Evolutionary conservation across 169 alveolate genomes (phyloP).

Genomic region (Plasmodium falciparum): DNA sequence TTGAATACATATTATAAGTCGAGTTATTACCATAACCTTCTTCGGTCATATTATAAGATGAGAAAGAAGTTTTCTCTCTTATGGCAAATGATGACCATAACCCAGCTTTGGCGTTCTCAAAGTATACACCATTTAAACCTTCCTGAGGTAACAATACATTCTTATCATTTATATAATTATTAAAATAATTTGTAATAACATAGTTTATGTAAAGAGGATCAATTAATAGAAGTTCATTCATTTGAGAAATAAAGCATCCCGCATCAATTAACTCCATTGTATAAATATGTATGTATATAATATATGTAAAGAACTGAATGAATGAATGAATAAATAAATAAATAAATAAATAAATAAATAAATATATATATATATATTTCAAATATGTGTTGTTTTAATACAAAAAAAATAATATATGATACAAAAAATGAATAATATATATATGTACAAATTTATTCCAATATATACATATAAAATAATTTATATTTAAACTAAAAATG

Average conservation of each 20-base stretch:
- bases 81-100: conserved; percentile 77
- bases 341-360: conserved; percentile 5
- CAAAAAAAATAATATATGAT: no score
- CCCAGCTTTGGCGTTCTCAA: conserved; percentile 62
- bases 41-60: conserved; percentile 8
- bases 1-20: background rate
- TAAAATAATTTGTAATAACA: conserved; percentile 61
- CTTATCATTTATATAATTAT: conserved; percentile 58
- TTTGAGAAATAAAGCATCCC: conserved; percentile 75
- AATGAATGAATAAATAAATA: background rate
- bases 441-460: no score
- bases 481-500: no score
- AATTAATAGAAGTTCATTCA: conserved; percentile 68
- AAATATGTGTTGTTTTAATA: background rate
- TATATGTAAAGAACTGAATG: background rate
- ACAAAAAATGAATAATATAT: no score
- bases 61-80: conserved; percentile 21
- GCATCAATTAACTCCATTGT: conserved; percentile 46
- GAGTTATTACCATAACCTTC: background rate
- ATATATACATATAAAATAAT: no score
- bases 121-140: conserved; percentile 57
- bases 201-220: conserved; percentile 71
- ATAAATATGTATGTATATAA: background rate
- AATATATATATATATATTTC: conserved; percentile 4
- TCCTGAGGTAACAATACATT: conserved; percentile 40